phyloP scores from a whole-genome alignment of 148 eudicot species.

The Nepenthes gracilis region DNA sequence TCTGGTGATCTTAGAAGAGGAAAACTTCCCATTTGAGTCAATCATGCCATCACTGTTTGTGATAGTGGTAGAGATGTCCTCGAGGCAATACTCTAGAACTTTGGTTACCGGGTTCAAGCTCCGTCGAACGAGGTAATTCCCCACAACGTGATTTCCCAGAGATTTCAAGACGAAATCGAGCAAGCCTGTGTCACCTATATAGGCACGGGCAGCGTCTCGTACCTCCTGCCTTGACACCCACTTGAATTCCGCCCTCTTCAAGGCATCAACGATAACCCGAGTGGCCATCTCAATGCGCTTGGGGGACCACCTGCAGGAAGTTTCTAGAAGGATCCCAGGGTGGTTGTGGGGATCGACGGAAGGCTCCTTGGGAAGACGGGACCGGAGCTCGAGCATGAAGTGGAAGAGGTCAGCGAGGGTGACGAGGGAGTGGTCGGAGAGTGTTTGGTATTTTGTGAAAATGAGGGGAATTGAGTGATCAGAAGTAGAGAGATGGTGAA shows the following conservation, averaged over 20 bases:
- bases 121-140: slow-evolving; percentile 79
- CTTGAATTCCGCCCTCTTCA: slow-evolving; percentile 52
- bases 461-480: slow-evolving; percentile 36
- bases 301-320: slow-evolving; percentile 83
- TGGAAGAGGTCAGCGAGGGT: slow-evolving; percentile 61
- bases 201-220: slow-evolving; percentile 78
- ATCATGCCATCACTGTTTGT: slow-evolving; percentile 31
- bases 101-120: slow-evolving; percentile 91
- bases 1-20: slow-evolving; percentile 26
- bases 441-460: slow-evolving; percentile 58
- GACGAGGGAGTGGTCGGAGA: slow-evolving; percentile 59
- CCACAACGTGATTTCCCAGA: slow-evolving; percentile 84
- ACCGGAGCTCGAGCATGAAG: slow-evolving; percentile 74
- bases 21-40: slow-evolving; percentile 13
- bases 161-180: slow-evolving; percentile 93
- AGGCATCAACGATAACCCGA: slow-evolving; percentile 71
- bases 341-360: slow-evolving; percentile 24
- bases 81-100: slow-evolving; percentile 83
- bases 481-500: slow-evolving; percentile 32
- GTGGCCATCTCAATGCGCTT: slow-evolving; percentile 95
- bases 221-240: slow-evolving; percentile 41
- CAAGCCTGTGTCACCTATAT: slow-evolving; percentile 89
- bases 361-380: slow-evolving; percentile 51
- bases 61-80: slow-evolving; percentile 43
- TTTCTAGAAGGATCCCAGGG: slow-evolving; percentile 47